These are phyloP conservation scores for Stentor roeselii DNA, from an alignment of 73 alveolate genomes.

Conservation along the genomic window DNA sequence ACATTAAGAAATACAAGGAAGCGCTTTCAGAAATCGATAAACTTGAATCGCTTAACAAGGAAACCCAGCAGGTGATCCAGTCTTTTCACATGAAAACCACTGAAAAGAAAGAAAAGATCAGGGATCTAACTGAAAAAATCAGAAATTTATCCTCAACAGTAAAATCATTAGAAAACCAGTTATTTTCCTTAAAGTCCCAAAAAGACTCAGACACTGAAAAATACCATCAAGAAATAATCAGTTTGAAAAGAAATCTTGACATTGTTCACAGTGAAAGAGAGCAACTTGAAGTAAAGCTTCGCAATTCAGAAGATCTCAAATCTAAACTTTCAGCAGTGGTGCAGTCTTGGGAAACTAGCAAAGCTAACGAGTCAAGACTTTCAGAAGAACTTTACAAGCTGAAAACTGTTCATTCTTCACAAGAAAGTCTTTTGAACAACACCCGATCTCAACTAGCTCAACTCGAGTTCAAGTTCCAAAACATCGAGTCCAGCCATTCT, in stretches of 20 bases:
- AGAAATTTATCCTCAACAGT: neutral
- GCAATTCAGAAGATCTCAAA: neutral
- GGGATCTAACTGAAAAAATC: neutral
- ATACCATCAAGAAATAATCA: neutral
- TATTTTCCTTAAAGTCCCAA: no score
- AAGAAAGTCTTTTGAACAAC: neutral
- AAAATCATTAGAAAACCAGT: neutral
- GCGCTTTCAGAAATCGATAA: neutral
- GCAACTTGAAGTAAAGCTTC: neutral
- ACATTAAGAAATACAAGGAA: neutral
- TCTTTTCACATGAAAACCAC: neutral
- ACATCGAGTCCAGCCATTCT: neutral
- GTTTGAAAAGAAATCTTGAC: neutral
- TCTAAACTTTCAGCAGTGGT: neutral
- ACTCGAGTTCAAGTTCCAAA: neutral
- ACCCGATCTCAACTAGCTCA: neutral
- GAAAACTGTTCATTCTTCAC: neutral
- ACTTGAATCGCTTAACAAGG: neutral
- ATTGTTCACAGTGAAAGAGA: neutral
- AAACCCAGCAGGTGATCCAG: neutral
- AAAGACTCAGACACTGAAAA: neutral
- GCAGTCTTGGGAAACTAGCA: neutral
- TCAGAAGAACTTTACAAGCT: neutral
- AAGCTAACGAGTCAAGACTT: neutral
- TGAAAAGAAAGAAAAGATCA: neutral